Conservation (phyloP, 441 rosid genomes). For the Theobroma grandiflorum region DNA sequence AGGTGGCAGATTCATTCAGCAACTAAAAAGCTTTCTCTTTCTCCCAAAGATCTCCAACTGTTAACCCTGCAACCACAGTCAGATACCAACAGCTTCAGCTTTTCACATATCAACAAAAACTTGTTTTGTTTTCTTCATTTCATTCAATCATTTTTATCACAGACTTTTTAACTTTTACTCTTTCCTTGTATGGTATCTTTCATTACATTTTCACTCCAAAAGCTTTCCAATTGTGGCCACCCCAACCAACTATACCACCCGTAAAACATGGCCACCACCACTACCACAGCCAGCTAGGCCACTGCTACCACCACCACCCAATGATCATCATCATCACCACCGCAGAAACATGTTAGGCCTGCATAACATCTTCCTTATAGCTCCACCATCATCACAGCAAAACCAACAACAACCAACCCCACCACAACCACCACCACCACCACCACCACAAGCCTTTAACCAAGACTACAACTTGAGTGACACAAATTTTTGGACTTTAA, state of each 20-base stretch:
- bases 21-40: neutral
- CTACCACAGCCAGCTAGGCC: constrained; percentile 1
- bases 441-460: constrained; percentile 25
- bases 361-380: constrained; percentile 60
- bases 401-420: constrained; percentile 31
- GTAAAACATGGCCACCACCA: constrained; percentile 11
- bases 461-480: constrained; percentile 21
- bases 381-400: constrained; percentile 50
- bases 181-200: neutral
- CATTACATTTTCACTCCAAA: constrained; percentile 18
- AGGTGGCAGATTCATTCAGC: neutral
- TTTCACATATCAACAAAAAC: constrained; percentile 5
- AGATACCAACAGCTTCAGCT: constrained; percentile 12
- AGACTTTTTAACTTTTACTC: neutral
- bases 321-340: constrained; percentile 32
- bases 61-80: neutral
- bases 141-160: neutral
- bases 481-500: constrained; percentile 17
- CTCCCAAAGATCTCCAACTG: constrained; percentile 17
- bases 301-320: constrained; percentile 24
- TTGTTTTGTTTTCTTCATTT: neutral
- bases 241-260: constrained; percentile 9
- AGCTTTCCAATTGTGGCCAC: constrained; percentile 25
- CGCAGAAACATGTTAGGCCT: constrained; percentile 62
- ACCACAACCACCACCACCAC: constrained; percentile 27